Evolutionary conservation across 352 stramenopile genomes (phyloP).

Genomic region (Pythium scleroteichum): DNA sequence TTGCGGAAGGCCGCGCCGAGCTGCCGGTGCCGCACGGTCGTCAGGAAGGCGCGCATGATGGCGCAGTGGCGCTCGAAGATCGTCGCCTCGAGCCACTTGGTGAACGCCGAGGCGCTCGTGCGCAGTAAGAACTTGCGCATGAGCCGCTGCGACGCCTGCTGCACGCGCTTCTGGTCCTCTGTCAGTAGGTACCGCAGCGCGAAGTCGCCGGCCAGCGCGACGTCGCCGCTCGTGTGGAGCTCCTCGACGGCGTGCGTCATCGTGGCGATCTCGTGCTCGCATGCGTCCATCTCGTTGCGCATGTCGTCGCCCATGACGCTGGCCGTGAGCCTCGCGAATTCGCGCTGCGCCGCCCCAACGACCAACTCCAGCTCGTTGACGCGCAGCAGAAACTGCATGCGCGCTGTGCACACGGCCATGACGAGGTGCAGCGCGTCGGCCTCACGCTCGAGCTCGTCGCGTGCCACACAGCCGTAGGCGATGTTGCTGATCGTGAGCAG

Average conservation of each 20-base stretch:
- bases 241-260: constrained; percentile 40
- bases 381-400: constrained; percentile 46
- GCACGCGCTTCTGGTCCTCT: constrained; percentile 46
- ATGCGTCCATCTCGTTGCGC: constrained; percentile 66
- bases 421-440: constrained; percentile 34
- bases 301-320: constrained; percentile 67
- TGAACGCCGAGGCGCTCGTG: constrained; percentile 39
- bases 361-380: constrained; percentile 52
- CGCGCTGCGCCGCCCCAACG: constrained; percentile 28
- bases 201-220: constrained; percentile 56
- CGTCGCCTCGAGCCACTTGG: constrained; percentile 48
- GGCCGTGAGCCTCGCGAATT: constrained; percentile 40
- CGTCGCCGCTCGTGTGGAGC: constrained; percentile 41
- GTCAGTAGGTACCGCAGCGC: constrained; percentile 66
- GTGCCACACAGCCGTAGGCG: constrained; percentile 33
- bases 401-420: constrained; percentile 39
- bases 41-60: constrained; percentile 48
- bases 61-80: constrained; percentile 45
- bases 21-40: constrained; percentile 46
- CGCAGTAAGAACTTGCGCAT: constrained; percentile 47
- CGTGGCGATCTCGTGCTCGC: constrained; percentile 42
- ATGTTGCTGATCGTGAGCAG: constrained; percentile 58
- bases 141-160: constrained; percentile 45
- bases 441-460: constrained; percentile 29
- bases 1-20: constrained; percentile 57